Evolutionary conservation across 2,329 filamentous ascomycete species (phyloP).

Genomic region (Penicillium vulpinum): DNA sequence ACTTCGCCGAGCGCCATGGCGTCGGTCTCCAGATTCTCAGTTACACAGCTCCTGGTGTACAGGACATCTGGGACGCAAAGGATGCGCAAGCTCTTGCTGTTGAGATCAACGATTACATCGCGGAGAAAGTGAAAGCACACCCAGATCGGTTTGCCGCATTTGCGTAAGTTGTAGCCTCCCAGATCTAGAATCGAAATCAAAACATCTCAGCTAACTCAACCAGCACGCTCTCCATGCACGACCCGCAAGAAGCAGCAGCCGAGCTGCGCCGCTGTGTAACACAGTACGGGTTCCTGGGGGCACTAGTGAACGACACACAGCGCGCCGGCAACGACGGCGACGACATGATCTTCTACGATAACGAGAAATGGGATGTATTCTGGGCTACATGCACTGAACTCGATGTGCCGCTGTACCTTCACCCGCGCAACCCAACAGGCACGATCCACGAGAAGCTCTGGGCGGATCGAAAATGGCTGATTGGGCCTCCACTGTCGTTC

Average conservation of each 20-base stretch:
- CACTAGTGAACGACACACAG: slow-evolving; percentile 63
- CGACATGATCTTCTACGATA: slow-evolving; percentile 65
- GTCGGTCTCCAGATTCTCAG: slow-evolving; percentile 52
- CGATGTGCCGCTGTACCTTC: slow-evolving; percentile 65
- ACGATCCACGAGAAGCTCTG: slow-evolving; percentile 59
- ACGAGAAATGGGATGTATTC: slow-evolving; percentile 59
- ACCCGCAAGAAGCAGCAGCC: slow-evolving; percentile 40
- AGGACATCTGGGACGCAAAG: slow-evolving; percentile 48
- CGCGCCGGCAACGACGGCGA: slow-evolving; percentile 59
- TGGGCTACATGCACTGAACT: slow-evolving; percentile 60
- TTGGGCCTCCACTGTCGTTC: slow-evolving; percentile 61
- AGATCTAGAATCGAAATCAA: background rate
- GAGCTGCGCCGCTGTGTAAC: slow-evolving; percentile 53
- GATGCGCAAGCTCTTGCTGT: slow-evolving; percentile 48
- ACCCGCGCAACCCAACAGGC: slow-evolving; percentile 60
- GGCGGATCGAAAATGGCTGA: slow-evolving; percentile 59
- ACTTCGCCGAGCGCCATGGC: slow-evolving; percentile 48
- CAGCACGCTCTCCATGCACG: slow-evolving; percentile 43
- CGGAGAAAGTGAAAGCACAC: slow-evolving; percentile 43
- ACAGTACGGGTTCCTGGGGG: slow-evolving; percentile 62
- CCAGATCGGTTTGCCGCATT: slow-evolving; percentile 49
- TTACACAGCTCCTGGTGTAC: slow-evolving; percentile 51
- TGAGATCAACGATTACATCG: slow-evolving; percentile 52
- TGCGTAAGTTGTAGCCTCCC: slow-evolving; percentile 28
- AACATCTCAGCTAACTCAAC: background rate